Conservation (phyloP, 1,284 basidiomycete genomes). For the Ganoderma lucidum region DNA sequence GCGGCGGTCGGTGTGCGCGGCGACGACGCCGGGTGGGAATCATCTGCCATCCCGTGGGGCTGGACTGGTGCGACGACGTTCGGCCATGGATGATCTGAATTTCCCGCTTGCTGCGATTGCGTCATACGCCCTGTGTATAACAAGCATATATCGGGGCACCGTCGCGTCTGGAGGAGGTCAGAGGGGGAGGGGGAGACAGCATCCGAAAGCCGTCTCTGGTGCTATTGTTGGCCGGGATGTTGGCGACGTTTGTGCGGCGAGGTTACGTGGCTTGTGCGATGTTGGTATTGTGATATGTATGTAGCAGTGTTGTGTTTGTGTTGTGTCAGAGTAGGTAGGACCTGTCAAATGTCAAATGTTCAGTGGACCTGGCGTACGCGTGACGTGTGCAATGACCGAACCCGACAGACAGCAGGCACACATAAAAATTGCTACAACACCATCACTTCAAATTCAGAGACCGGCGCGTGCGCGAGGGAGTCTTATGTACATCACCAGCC, state of each 20-base stretch:
- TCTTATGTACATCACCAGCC: conserved; percentile 30
- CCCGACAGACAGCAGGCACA: background rate
- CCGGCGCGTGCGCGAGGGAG: conserved; percentile 10
- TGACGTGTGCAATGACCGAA: background rate
- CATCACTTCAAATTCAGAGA: conserved; percentile 17
- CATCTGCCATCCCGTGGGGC: background rate
- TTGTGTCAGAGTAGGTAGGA: background rate
- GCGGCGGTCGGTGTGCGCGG: background rate
- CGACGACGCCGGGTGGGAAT: background rate
- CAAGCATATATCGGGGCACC: background rate
- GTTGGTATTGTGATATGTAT: background rate
- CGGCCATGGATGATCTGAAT: conserved; percentile 6
- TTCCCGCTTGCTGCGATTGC: background rate
- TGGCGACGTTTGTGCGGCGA: background rate
- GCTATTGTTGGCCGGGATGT: background rate
- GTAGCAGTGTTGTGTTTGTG: background rate
- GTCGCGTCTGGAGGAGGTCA: background rate
- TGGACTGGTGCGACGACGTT: conserved; percentile 21
- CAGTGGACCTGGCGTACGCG: background rate
- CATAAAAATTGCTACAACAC: background rate
- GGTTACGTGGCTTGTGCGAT: background rate
- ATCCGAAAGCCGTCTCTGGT: background rate
- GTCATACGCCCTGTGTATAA: background rate
- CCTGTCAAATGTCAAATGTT: background rate
- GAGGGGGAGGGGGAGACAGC: background rate